These are phyloP conservation scores for Leptosphaerulina australis DNA, from an alignment of 2,329 filamentous ascomycete genomes.

Conservation along the genomic window DNA sequence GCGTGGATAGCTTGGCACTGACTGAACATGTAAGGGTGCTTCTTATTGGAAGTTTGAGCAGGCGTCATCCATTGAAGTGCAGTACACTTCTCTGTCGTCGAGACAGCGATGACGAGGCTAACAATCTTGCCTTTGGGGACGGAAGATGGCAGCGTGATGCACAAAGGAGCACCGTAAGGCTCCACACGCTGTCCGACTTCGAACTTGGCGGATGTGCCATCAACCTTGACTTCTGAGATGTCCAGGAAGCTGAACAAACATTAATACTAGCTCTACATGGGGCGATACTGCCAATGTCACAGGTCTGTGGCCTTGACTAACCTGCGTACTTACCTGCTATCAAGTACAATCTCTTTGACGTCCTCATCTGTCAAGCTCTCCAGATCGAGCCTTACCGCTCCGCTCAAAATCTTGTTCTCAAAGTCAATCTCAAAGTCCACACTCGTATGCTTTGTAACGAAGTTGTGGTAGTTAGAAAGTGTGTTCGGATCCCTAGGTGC, in stretches of 20 bases:
- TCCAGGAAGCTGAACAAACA: slow-evolving; percentile 65
- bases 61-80: slow-evolving; percentile 95
- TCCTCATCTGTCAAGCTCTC: slow-evolving; percentile 76
- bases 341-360: slow-evolving; percentile 79
- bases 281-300: neutral
- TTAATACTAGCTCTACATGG: no score
- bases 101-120: slow-evolving; percentile 59
- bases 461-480: slow-evolving; percentile 87
- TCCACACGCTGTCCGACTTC: slow-evolving; percentile 71
- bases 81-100: slow-evolving; percentile 87
- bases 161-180: slow-evolving; percentile 76
- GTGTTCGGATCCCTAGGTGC: slow-evolving; percentile 81
- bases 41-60: slow-evolving; percentile 92
- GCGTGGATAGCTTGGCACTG: slow-evolving; percentile 98
- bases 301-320: neutral
- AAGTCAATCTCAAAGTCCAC: slow-evolving; percentile 86
- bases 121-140: slow-evolving; percentile 55
- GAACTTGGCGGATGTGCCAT: slow-evolving; percentile 70
- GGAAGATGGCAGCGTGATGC: slow-evolving; percentile 60
- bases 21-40: slow-evolving; percentile 96
- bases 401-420: slow-evolving; percentile 74
- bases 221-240: slow-evolving; percentile 72
- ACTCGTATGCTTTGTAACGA: slow-evolving; percentile 81
- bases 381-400: slow-evolving; percentile 76
- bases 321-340: slow-evolving; percentile 75